Evolutionary conservation across 1,284 basidiomycete species (phyloP), one percentile per base, ranked within the genome.

Genomic region (Ganoderma leucocontextum): DNA sequence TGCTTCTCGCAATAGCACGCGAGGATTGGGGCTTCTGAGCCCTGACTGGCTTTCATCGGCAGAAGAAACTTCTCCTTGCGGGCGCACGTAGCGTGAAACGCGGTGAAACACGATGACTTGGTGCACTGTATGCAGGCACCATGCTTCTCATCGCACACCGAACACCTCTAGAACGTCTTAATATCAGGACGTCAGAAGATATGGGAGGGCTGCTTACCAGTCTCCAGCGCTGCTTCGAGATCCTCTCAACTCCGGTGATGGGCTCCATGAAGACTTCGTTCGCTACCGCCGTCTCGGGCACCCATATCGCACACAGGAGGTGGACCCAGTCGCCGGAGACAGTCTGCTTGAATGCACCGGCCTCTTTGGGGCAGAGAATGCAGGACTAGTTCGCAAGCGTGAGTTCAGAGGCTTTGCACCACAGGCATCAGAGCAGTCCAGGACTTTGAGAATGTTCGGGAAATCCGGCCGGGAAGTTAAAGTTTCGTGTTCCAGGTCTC

Each of bases 191-290:
- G 22, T 59, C 61, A 22, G 35, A 22, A n/a, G 63, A 33, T 25
- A 15, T 29, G 36, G 47, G 53, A 39, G 61, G 52, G 13, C 49
- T 5, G 12, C 93, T 75, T 69, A 96, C 96, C 72, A 99, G 86
- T 81, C 93, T 98, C 97, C 97, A 99, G 8, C 97, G 85, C 74
- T 91, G 92, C 78, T 97, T 98, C 4, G 94, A 91, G 57, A 99
- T 95, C 73, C 85, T 88, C 59, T 98, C 95, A 0, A 97, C 87
- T 29, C 95, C 95, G 36, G 96, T 95, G 59, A 99, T 92, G 12
- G 98, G 98, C 76, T 99, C 98, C 97, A 99, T 99, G 80, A 99
- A 98, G 12, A 97, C 93, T 8, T 96, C 92, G 78, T 99, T 99
- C 41, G 93, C 92, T 6, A 99, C 95, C 49, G 93, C 90, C 9